These are phyloP conservation scores for Pontederia paniculata DNA, from an alignment of 176 grass and related monocot species.

Conservation along the genomic window DNA sequence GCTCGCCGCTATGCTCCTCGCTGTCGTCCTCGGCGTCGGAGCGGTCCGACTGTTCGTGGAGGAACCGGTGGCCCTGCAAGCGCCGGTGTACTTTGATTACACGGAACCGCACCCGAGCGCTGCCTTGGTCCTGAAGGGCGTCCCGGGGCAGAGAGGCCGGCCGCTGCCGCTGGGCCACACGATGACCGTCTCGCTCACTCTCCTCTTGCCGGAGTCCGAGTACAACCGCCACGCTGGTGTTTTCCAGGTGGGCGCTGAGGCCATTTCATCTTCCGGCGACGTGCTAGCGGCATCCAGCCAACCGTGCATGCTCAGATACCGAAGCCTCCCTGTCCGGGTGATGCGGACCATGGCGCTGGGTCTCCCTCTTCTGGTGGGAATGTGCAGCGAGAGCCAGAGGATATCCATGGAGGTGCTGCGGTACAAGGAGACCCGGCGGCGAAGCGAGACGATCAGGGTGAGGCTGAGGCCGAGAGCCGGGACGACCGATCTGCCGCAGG, in stretches of 20 bases:
- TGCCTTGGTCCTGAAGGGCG: background rate
- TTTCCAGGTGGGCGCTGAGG: slow-evolving; percentile 35
- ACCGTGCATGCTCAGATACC: slow-evolving; percentile 28
- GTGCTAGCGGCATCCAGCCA: slow-evolving; percentile 21
- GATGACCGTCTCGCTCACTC: slow-evolving; percentile 1
- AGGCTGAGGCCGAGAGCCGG: slow-evolving; percentile 33
- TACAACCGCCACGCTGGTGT: slow-evolving; percentile 28
- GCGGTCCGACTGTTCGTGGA: slow-evolving; percentile 29
- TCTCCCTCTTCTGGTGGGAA: slow-evolving; percentile 28
- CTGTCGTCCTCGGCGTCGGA: slow-evolving; percentile 23
- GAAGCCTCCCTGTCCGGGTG: slow-evolving; percentile 27
- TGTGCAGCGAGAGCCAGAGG: slow-evolving; percentile 23
- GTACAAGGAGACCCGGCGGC: slow-evolving; percentile 16
- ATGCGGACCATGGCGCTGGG: slow-evolving; percentile 27
- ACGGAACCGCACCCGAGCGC: slow-evolving; percentile 22
- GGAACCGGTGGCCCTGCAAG: slow-evolving; percentile 21
- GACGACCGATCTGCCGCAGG: slow-evolving; percentile 27
- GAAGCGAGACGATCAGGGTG: slow-evolving; percentile 19
- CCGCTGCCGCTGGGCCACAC: slow-evolving; percentile 23
- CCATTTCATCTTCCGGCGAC: slow-evolving; percentile 15
- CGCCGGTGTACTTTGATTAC: slow-evolving; percentile 32
- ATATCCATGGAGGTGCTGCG: slow-evolving; percentile 22
- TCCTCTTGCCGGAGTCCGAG: slow-evolving; percentile 36
- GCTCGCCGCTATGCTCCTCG: slow-evolving; percentile 4
- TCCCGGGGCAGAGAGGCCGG: slow-evolving; percentile 1